Conservation (phyloP, 2,329 filamentous ascomycete genomes). For the Nemania sp. region DNA sequence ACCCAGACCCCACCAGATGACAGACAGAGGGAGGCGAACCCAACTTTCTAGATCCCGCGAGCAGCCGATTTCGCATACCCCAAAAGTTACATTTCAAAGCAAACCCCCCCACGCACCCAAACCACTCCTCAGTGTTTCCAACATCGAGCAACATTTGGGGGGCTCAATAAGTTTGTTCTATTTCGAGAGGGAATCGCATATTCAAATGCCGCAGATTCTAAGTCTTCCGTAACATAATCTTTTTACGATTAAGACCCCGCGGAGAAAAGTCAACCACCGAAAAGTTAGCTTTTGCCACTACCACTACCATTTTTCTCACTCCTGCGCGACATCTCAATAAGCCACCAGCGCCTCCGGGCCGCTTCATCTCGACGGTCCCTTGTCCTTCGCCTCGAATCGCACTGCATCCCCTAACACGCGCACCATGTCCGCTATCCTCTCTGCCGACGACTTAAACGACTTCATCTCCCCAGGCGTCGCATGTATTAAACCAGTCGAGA, state of each 20-base stretch:
- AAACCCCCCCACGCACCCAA: constrained; percentile 22
- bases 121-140: neutral
- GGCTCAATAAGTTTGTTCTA: neutral
- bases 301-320: too few species aligned
- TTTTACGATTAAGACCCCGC: neutral
- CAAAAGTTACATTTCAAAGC: constrained; percentile 46
- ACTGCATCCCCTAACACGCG: neutral
- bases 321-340: constrained; percentile 25
- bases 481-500: constrained; percentile 98
- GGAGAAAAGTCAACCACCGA: neutral
- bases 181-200: neutral
- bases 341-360: constrained; percentile 25
- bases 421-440: constrained; percentile 96
- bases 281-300: constrained; percentile 26
- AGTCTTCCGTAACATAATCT: neutral
- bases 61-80: constrained; percentile 44
- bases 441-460: constrained; percentile 96
- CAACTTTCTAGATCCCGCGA: constrained; percentile 22
- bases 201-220: neutral
- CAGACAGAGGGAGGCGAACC: constrained; percentile 11
- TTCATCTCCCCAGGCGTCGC: constrained; percentile 98
- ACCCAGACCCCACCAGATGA: constrained; percentile 12
- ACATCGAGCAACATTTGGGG: neutral
- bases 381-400: neutral
- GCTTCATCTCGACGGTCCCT: constrained; percentile 2